Evolutionary conservation across 2,329 filamentous ascomycete genomes (phyloP).

Genomic region (Graphiopsis chlorocephala): DNA sequence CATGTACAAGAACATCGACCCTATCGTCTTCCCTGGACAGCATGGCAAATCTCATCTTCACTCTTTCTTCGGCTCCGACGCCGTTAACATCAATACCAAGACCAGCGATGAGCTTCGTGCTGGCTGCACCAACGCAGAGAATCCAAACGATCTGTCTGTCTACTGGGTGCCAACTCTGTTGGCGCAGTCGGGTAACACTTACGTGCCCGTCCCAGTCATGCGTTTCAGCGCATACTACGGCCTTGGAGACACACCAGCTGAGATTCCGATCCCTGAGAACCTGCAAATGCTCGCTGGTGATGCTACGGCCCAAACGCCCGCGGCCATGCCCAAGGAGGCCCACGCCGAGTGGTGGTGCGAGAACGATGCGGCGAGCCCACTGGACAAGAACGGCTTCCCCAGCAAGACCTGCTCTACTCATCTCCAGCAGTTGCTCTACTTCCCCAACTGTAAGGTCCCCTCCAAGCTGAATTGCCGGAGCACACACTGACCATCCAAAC

Average conservation of each 20-base stretch:
- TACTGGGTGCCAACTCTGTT: slow-evolving; percentile 35
- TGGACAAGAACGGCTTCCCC: slow-evolving; percentile 30
- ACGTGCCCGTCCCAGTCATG: slow-evolving; percentile 18
- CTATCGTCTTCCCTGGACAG: slow-evolving; percentile 42
- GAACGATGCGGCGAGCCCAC: slow-evolving; percentile 13
- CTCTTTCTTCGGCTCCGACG: slow-evolving; percentile 47
- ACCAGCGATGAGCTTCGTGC: slow-evolving; percentile 40
- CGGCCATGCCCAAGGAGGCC: slow-evolving; percentile 22
- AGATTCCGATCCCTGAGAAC: slow-evolving; percentile 47
- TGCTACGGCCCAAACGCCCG: slow-evolving; percentile 37
- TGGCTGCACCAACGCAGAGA: slow-evolving; percentile 46
- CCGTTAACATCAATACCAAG: slow-evolving; percentile 39
- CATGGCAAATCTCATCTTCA: slow-evolving; percentile 44
- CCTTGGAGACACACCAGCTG: slow-evolving; percentile 39
- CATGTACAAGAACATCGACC: slow-evolving; percentile 48
- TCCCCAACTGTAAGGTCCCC: slow-evolving; percentile 40
- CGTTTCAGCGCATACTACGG: slow-evolving; percentile 50
- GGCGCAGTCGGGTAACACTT: slow-evolving; percentile 9
- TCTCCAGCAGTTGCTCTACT: slow-evolving; percentile 46
- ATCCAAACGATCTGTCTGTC: slow-evolving; percentile 47
- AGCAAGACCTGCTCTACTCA: slow-evolving; percentile 42
- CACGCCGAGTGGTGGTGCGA: slow-evolving; percentile 41
- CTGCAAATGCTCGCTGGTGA: slow-evolving; percentile 43
- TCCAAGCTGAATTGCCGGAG: neutral
- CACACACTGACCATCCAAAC: slow-evolving; percentile 22